Base-by-base conservation (phyloP, 139 green algal genomes). In the Chlorella vulgaris region DNA sequence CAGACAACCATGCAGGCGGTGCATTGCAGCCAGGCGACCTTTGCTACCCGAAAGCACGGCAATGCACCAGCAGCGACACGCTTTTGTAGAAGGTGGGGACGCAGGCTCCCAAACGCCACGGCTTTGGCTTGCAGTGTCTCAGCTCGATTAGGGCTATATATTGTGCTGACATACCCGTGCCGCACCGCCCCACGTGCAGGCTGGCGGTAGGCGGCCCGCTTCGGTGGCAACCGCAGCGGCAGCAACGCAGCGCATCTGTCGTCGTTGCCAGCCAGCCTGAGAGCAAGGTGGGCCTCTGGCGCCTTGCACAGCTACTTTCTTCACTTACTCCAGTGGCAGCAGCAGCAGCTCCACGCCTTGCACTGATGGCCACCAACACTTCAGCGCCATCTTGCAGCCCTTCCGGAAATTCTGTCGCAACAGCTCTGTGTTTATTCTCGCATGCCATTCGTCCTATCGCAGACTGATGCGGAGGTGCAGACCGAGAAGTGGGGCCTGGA, bases 401-500 rank as follows among this genome's bases (percentile, higher is more conserved):
- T n/a, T n/a, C n/a, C n/a, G 47, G 47, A 58, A 58, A 58, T 58
- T 58, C 13, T 58, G 15, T 58, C 47, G 47, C 47, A 58, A 15
- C 47, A 58, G 47, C 47, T 58, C 15, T 24, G 15, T 58, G 10
- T 58, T 15, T 15, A 7, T 40, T n/a, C 21, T 39, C 42, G 29
- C 43, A 19, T 18, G 10, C 28, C 40, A 7, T 40, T 29, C 1
- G 7, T n/a, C 3, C 8, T 70, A 33, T 6, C 50, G 61, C 69
- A 83, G 62, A 70, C 28, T 7, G 76, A 87, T 26, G 58, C 88
- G 8, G 83, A 94, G 31, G 79, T 69, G n/a, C 82, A 85, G 15
- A 96, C 93, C 5, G 87, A 96, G 76, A 98, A 98, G 87, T 98
- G 89, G 66, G 95, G 95, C 0, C 76, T 98, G 62, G 95, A 98